Evolutionary conservation across 2,329 filamentous ascomycete species (phyloP).

Genomic region (Colletotrichum lupini): DNA sequence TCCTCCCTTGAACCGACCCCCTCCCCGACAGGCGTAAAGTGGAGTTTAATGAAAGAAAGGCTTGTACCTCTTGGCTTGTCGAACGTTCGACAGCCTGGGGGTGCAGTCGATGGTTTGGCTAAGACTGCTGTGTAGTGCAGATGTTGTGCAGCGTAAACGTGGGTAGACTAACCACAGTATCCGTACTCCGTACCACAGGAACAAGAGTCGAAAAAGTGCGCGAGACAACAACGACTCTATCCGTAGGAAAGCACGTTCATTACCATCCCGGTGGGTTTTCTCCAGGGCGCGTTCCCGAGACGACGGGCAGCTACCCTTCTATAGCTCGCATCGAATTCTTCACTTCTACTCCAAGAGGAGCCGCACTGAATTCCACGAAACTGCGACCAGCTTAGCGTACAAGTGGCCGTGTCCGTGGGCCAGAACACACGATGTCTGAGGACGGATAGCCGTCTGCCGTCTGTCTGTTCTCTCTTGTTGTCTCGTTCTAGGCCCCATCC

Average conservation of each 20-base stretch:
- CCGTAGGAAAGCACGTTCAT: neutral
- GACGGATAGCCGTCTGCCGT: constrained; percentile 7
- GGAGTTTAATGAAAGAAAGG: constrained; percentile 1
- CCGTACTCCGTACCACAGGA: too few relatives aligned
- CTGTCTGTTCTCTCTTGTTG: neutral
- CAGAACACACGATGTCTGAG: neutral
- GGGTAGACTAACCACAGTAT: neutral
- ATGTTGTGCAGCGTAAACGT: neutral
- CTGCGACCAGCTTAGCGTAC: neutral
- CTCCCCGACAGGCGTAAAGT: constrained; percentile 5
- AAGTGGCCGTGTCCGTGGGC: neutral
- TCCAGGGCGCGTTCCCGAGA: constrained; percentile 1
- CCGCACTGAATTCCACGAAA: neutral
- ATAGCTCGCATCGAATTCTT: constrained; percentile 7
- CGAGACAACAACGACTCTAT: neutral
- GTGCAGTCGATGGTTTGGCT: neutral
- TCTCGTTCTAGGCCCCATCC: neutral
- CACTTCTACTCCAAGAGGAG: neutral
- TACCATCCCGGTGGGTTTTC: neutral
- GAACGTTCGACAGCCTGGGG: neutral
- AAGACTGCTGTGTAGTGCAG: constrained; percentile 30
- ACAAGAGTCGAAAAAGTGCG: neutral
- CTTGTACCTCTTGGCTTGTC: neutral
- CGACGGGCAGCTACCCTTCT: neutral
- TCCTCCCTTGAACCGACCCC: constrained; percentile 1